These are phyloP conservation scores for Aphanomyces astaci DNA, from an alignment of 352 stramenopile species.

Conservation along the genomic window DNA sequence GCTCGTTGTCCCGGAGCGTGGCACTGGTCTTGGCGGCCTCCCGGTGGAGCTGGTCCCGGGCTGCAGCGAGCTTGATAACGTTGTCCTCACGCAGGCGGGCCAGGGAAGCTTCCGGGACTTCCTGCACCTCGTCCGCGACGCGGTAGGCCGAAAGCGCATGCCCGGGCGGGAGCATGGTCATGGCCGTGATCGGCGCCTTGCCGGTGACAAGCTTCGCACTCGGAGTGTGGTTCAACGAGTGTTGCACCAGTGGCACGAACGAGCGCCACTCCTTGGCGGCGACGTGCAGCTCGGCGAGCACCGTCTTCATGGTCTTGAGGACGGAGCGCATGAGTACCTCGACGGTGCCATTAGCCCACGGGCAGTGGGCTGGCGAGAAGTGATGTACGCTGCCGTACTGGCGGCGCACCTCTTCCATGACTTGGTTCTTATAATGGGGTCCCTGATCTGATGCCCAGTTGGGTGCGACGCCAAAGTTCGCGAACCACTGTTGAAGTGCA, in stretches of 20 bases:
- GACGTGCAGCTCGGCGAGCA: background rate
- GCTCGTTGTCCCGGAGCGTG: background rate
- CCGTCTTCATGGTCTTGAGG: background rate
- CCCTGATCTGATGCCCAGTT: constrained; percentile 13
- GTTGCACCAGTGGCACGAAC: constrained; percentile 4
- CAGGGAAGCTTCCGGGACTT: background rate
- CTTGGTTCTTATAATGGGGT: constrained; percentile 18
- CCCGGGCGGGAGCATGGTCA: background rate
- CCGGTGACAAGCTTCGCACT: background rate
- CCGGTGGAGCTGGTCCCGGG: constrained; percentile 1
- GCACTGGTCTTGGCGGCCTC: background rate
- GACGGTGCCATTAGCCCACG: no score
- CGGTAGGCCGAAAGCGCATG: background rate
- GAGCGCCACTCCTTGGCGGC: background rate
- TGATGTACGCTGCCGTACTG: constrained; percentile 7
- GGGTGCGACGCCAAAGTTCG: constrained; percentile 16
- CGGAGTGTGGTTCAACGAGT: constrained; percentile 8
- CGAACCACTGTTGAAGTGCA: constrained; percentile 20
- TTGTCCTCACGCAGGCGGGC: background rate
- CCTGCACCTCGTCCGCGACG: background rate
- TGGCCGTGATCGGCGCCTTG: constrained; percentile 7
- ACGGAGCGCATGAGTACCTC: constrained; percentile 3
- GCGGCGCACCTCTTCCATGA: background rate
- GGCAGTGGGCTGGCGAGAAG: constrained; percentile 17
- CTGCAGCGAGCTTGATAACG: background rate